Evolutionary conservation across 495 filamentous ascomycete species (phyloP), one percentile per base, ranked within the genome.

Genomic region (Rhizodiscina lignyota): DNA sequence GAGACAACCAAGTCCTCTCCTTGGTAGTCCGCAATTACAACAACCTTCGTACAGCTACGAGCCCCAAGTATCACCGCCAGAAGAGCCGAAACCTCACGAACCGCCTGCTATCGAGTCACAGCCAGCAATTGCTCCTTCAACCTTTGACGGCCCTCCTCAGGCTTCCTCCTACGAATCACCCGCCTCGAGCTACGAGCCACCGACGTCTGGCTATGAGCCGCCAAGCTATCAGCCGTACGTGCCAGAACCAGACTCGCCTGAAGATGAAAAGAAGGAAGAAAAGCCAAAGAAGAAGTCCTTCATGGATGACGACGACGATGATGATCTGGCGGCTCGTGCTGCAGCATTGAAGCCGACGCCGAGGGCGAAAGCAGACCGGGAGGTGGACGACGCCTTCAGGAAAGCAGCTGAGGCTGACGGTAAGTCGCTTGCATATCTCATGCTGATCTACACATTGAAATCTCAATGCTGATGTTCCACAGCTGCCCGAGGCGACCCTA

Each of bases 331-430:
- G 27, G 46, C 55, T 24, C 62, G 65, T 36, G 63, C 71, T 30
- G 66, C 64, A 11, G 61, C 63, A 17, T 51, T 71, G n/a, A 62
- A 70, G 32, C 62, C 62, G 41, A 50, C 54, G n/a, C 64, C 66
- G 34, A 68, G 61, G 38, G 62, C 62, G 21, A 61, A 63, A 17
- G 63, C 67, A 37, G 65, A 68, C 40, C 51, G 54, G 18, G 61
- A 59, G 44, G 66, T 67, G 38, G 82, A 79, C 19, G 85, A 92
- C 36, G 74, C 79, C 45, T 83, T 94, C 58, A 67, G 71, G 32
- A 78, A 70, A 53, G 79, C 79, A 21, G 84, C 83, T 4, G 83
- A 92, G 62, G 81, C 81, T 54, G 85, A 93, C 66, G 81, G 70
- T 72, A 43, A 60, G 68, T 52, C 21, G 8, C 27, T 19, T 16